Evolutionary conservation across 169 alveolate species (phyloP).

Genomic region (Fabrea salina): DNA sequence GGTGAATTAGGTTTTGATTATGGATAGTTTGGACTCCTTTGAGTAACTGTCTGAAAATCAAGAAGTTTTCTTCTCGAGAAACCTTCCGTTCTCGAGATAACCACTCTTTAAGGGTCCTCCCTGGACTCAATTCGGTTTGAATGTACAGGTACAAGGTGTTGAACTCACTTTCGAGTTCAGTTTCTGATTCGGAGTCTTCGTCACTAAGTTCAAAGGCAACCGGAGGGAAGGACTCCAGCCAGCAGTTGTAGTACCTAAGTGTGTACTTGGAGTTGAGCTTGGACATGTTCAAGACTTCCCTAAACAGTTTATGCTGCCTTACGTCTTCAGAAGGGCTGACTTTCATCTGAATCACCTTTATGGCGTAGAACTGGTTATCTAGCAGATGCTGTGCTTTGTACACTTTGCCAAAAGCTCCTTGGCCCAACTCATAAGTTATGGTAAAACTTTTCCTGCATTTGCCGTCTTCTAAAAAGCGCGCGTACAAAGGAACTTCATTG

Average conservation of each 20-base stretch:
- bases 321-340: constrained; percentile 30
- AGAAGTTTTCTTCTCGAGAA: background rate
- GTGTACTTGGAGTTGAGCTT: constrained; percentile 36
- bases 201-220: too few relatives aligned
- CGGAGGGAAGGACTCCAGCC: too few relatives aligned
- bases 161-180: too few relatives aligned
- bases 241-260: constrained; percentile 48
- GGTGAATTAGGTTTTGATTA: constrained; percentile 26
- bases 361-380: constrained; percentile 59
- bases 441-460: constrained; percentile 39
- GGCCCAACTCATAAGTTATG: constrained; percentile 49
- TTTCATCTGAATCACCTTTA: constrained; percentile 58
- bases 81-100: constrained; percentile 23
- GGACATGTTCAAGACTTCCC: constrained; percentile 47
- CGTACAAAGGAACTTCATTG: too few relatives aligned
- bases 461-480: constrained; percentile 40
- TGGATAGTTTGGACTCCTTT: constrained; percentile 52
- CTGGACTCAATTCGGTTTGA: constrained; percentile 66
- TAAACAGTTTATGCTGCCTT: constrained; percentile 43
- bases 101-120: constrained; percentile 43
- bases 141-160: constrained; percentile 16
- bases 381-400: constrained; percentile 59
- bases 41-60: constrained; percentile 43
- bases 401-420: constrained; percentile 75
- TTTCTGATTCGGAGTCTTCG: too few relatives aligned